Evolutionary conservation across 352 stramenopile species (phyloP), one percentile per base, ranked within the genome.

Genomic region (Pythium aquatile): DNA sequence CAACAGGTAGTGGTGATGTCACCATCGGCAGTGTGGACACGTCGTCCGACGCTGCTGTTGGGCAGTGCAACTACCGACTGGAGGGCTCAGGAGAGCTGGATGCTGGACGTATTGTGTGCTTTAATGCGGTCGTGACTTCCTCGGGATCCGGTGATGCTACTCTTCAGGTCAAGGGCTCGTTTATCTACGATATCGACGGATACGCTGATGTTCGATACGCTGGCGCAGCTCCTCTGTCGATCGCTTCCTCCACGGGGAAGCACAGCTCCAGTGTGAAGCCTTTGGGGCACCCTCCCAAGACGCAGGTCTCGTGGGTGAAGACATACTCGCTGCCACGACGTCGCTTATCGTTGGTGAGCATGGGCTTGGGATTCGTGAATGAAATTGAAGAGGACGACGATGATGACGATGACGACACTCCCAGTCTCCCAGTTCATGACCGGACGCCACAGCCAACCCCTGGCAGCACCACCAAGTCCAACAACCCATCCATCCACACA

Each of bases 61-160:
- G 17, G 5, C 42, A 49, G 17, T 49, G 42, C 42, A 3, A 49
- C 5, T 49, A 49, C n/a, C 5, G 9, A 13, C 9, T 49, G 42
- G 9, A 0, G 17, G 3, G 42, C 42, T 29, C 13, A 11, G 42
- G 42, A 13, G 42, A 49, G 16, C 17, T 49, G 16, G 8, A 28
- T 10, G 42, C 42, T 11, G 42, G 42, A 4, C 17, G 42, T 5
- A 17, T 49, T 26, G 16, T 28, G 17, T 49, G 42, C n/a, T 49
- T 17, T 3, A 49, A 14, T 49, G 42, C 42, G 1, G 9, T 26
- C 5, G 35, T 33, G 37, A 24, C n/a, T 9, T 20, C 26, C 5
- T 20, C 24, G 8, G 54, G 54, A 9, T 35, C 54, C 17, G 54
- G 54, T 20, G 54, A 60, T 16, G 24, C 51, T 24, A 48, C n/a